Percentiles rank a stretch among this genome's conserved stretches.
Conservation (phyloP, 1,284 basidiomycete genomes). For the Rhodotorula sp. region DNA sequence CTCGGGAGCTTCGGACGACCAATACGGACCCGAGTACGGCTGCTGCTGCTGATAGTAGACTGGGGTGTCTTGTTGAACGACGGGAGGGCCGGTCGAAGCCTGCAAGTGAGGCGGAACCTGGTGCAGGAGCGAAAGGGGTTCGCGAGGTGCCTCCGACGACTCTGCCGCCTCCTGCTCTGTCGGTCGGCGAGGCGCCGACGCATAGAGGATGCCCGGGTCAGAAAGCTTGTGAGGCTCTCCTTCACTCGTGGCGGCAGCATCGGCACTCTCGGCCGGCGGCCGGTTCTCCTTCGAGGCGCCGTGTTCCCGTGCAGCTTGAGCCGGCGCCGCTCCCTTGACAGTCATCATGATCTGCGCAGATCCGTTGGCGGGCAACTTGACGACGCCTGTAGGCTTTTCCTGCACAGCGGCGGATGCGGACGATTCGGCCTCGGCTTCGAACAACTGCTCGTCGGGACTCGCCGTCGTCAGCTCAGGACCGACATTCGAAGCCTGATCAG, state of each 20-base stretch:
- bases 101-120: slow-evolving; percentile 36
- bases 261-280: neutral
- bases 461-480: slow-evolving; percentile 5
- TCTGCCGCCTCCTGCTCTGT: neutral
- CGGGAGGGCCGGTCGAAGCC: neutral
- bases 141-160: neutral
- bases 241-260: neutral
- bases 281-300: neutral
- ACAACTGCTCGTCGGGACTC: slow-evolving; percentile 5
- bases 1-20: neutral
- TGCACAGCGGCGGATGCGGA: neutral
- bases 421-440: neutral
- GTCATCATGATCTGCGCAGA: slow-evolving; percentile 12
- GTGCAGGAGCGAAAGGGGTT: slow-evolving; percentile 5
- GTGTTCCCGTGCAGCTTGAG: neutral
- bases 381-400: neutral
- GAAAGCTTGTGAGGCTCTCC: neutral
- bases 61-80: neutral
- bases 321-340: slow-evolving; percentile 10
- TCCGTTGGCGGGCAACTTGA: slow-evolving; percentile 14
- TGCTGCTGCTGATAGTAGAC: slow-evolving; percentile 2
- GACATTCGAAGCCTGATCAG: neutral
- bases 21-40: neutral
- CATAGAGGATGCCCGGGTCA: slow-evolving; percentile 30
- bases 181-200: slow-evolving; percentile 15